Evolutionary conservation across 2,329 filamentous ascomycete genomes (phyloP), one percentile per base, ranked within the genome.

Genomic region (Trichoderma cornu-damae): DNA sequence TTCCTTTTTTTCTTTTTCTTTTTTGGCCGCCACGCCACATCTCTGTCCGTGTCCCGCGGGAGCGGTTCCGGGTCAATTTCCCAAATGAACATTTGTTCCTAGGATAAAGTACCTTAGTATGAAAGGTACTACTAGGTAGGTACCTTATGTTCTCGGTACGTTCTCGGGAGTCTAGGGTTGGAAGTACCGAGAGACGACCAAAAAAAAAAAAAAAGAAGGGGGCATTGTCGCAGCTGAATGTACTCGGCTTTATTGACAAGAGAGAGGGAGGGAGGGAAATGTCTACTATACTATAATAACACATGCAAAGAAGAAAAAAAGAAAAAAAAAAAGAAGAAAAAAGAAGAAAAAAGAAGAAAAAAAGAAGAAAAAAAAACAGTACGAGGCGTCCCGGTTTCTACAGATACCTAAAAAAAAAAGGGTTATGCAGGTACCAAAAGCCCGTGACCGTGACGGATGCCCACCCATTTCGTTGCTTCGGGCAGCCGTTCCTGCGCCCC

Each of bases 31-130:
- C 51, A 30, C 12, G 51, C 51, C 51, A 30, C 12, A 42, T 30
- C 51, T 55, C 51, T 18, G 12, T 34, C 42, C 42, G 51, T 55
- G 37, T 43, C 11, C 50, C 28, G 40, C 50, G 40, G 50, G 50
- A 54, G 40, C 20, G 40, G 40, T 54, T 54, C 50, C 50, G 40
- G 40, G 50, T n/a, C 50, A 54, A 37, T 35, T 37, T 54, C 40
- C 50, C 5, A 12, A 37, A 28, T n/a, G n/a, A n/a, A n/a, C n/a
- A n/a, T n/a, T n/a, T n/a, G n/a, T n/a, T n/a, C n/a, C n/a, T n/a
- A n/a, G n/a, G n/a, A n/a, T n/a, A n/a, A n/a, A n/a, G n/a, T n/a
- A n/a, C n/a, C n/a, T n/a, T n/a, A n/a, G n/a, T n/a, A n/a, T n/a
- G n/a, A n/a, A n/a, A n/a, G n/a, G n/a, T n/a, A n/a, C n/a, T n/a